Evolutionary conservation across 495 filamentous ascomycete species (phyloP).

Genomic region (Hyphodiscus hymeniophilus): DNA sequence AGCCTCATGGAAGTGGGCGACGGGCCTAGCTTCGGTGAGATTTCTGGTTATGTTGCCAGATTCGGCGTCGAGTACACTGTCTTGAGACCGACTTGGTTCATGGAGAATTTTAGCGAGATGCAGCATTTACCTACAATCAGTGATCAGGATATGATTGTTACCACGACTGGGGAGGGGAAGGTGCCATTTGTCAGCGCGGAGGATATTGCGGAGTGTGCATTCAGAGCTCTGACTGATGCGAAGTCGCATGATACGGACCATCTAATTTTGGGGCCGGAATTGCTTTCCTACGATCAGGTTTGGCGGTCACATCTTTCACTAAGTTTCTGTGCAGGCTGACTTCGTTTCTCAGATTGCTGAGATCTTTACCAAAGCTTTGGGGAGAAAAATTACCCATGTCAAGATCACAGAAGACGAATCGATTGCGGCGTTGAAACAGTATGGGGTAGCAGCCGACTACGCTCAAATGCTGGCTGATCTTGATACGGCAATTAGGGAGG

Average conservation of each 20-base stretch:
- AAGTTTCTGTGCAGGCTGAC: neutral
- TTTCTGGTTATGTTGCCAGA: constrained; percentile 29
- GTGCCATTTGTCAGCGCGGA: constrained; percentile 38
- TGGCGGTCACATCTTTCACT: constrained; percentile 1
- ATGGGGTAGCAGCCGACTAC: constrained; percentile 17
- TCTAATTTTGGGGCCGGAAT: constrained; percentile 36
- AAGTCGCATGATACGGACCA: constrained; percentile 36
- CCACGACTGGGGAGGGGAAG: constrained; percentile 34
- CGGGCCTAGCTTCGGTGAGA: constrained; percentile 29
- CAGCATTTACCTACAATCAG: constrained; percentile 26
- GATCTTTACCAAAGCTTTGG: constrained; percentile 31
- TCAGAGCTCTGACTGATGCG: constrained; percentile 30
- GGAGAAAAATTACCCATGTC: constrained; percentile 34
- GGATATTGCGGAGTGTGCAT: constrained; percentile 41
- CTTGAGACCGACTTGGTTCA: constrained; percentile 19
- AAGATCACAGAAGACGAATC: constrained; percentile 30
- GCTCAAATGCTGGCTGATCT: constrained; percentile 12
- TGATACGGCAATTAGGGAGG: constrained; percentile 14
- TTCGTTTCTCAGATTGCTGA: constrained; percentile 29
- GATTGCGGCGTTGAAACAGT: constrained; percentile 9
- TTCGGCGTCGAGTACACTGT: constrained; percentile 32
- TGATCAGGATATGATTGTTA: constrained; percentile 35
- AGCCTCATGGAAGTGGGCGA: constrained; percentile 29
- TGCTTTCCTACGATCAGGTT: constrained; percentile 39
- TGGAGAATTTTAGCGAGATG: constrained; percentile 26